phyloP scores from a whole-genome alignment of 2,329 filamentous ascomycete species.

The Pyrenophora seminiperda region DNA sequence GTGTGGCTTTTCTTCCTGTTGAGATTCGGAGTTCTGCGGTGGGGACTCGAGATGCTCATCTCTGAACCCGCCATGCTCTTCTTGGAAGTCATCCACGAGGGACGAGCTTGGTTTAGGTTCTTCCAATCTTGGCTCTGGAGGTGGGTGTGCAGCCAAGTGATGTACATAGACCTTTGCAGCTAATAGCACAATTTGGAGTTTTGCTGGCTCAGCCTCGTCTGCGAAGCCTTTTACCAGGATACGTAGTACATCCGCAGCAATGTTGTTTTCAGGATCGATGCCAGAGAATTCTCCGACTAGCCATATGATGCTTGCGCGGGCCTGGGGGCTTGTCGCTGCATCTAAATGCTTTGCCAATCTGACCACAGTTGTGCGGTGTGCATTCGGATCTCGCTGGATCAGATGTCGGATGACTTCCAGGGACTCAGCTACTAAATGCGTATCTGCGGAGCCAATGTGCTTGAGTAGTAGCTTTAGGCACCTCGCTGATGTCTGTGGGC shows the following conservation, averaged over 20 bases:
- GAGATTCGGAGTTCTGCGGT: conserved; percentile 17
- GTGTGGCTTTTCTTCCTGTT: conserved; percentile 58
- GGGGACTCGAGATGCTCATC: conserved; percentile 29
- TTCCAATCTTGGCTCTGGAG: conserved; percentile 45
- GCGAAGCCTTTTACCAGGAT: conserved; percentile 85
- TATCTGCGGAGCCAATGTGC: conserved; percentile 87
- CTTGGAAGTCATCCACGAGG: conserved; percentile 36
- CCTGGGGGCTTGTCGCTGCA: conserved; percentile 82
- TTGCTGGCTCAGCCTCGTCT: conserved; percentile 82
- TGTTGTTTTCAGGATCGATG: conserved; percentile 78
- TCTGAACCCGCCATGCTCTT: conserved; percentile 46
- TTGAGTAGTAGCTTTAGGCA: conserved; percentile 83
- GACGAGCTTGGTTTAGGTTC: conserved; percentile 30
- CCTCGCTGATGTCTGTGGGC: conserved; percentile 62
- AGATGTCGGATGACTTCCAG: conserved; percentile 93
- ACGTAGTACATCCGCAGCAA: conserved; percentile 88
- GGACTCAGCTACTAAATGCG: conserved; percentile 86
- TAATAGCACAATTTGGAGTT: conserved; percentile 87
- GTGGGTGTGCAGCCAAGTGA: conserved; percentile 70
- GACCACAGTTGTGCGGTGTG: conserved; percentile 84
- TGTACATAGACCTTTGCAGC: conserved; percentile 97
- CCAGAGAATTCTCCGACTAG: conserved; percentile 93
- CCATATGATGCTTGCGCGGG: conserved; percentile 95
- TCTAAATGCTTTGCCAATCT: conserved; percentile 90
- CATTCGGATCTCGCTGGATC: conserved; percentile 85